Base-by-base conservation (phyloP, 2,329 filamentous ascomycete genomes). In the Phaeosphaeriaceae sp. region DNA sequence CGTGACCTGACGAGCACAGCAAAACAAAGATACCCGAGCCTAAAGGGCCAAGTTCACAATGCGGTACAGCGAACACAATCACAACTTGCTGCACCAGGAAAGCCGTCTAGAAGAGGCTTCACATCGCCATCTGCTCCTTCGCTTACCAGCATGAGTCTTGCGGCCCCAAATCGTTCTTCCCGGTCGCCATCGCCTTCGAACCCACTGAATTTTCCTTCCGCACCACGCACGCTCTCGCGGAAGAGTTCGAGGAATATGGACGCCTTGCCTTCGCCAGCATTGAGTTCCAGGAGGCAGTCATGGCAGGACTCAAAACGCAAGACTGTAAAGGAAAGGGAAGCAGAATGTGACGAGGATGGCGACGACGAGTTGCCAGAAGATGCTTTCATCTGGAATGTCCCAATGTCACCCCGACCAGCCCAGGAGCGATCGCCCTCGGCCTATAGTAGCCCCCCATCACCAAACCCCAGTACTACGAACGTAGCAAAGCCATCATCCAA, bases 311-410 rank as follows among this genome's bases (percentile, higher is more conserved):
- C 77, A 36, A 58, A 63, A 26, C 80, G 87, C 48, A 93, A 91
- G 70, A 85, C 87, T 0, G 79, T 83, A 1, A 76, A 86, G 51
- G 85, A 92, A 63, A 77, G 91, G 43, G 90, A 94, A 68, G 83
- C 84, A 46, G 89, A 93, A 66, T 92, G 90, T 60, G 88, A 92
- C 59, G 87, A 92, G 45, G 86, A 84, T 45, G 67, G 67, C 37
- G 85, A 90, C 53, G 85, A 90, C 54, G 81, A 83, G 48, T 87
- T 94, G 23, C 90, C 90, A 0, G 89, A 92, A 20, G 89, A 90
- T 45, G 82, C 89, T 18, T 81, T 92, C 43, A 82, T 94, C 38
- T 89, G 90, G 74, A 94, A 94, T 57, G 87, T 94, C 2, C 90
- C 90, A 4, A 84, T 94, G 37, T 92, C 89, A 0, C 90, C 90